Evolutionary conservation across 148 eudicot species (phyloP), one percentile per base, ranked within the genome.

Genomic region (Dianthus caryophyllus): DNA sequence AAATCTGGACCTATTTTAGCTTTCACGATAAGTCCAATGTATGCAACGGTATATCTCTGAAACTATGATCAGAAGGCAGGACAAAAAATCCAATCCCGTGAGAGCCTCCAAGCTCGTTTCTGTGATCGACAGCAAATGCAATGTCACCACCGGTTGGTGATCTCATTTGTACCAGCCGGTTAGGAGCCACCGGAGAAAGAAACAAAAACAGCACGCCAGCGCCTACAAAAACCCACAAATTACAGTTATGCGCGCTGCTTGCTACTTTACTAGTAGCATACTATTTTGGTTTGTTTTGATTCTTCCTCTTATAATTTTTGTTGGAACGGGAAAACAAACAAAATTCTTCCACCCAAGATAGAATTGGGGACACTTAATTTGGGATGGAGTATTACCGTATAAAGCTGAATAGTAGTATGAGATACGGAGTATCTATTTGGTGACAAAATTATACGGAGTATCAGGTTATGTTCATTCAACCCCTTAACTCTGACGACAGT

Each of bases 81-180:
- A 21, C 27, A 12, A 46, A 17, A 49, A 61, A 10, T 39, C 41
- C 39, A 52, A 15, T 58, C 67, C 47, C 26, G 41, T 22, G 13
- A 18, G 7, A 33, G 31, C 41, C 47, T 26, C 36, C 16, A 64
- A 5, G 16, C n/a, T 54, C 73, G 13, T 31, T 17, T 26, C 61
- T 22, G 14, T 24, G 14, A 21, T 5, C 11, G 47, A 38, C 46
- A 30, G 46, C 22, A 33, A 33, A 38, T 55, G 29, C 65, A 41
- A 20, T 16, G 4, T 13, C 56, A 14, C 17, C 47, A 38, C 46
- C 25, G 33, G 22, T 5, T 27, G 12, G 7, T 24, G 9, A 38
- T 65, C 69, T 84, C 79, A 89, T 76, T 89, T 89, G 78, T 93
- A 93, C 91, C 98, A 93, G 50, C 98, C 98, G 16, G 98, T 73